A percentile compares a stretch with the other conserved stretches of the same genome.
Evolutionary conservation across 2,329 filamentous ascomycete species (phyloP).

Genomic region (Nothophoma quercina): DNA sequence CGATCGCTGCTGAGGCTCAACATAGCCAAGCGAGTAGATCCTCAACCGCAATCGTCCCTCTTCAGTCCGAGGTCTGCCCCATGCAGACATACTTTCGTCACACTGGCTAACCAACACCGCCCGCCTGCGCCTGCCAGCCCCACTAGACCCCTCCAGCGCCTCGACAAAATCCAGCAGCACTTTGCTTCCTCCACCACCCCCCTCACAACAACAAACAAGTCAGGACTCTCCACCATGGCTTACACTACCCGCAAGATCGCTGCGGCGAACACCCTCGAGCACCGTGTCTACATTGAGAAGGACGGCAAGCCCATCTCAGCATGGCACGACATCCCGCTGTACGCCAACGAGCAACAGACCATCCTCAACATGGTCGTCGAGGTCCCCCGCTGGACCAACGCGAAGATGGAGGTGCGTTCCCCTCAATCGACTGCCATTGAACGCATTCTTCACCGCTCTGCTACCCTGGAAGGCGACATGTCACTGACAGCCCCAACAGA

Average conservation of each 20-base stretch:
- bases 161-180: constrained; percentile 54
- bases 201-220: constrained; percentile 29
- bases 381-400: constrained; percentile 99
- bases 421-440: constrained; percentile 16
- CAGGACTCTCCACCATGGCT: constrained; percentile 57
- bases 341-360: constrained; percentile 94
- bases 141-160: constrained; percentile 48
- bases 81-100: constrained; percentile 50
- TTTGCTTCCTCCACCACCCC: constrained; percentile 39
- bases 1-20: constrained; percentile 33
- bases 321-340: constrained; percentile 98
- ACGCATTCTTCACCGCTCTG: background rate
- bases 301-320: constrained; percentile 92
- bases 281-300: constrained; percentile 97
- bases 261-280: constrained; percentile 90
- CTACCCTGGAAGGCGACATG: constrained; percentile 20
- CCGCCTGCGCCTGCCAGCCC: constrained; percentile 44
- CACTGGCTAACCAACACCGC: constrained; percentile 49
- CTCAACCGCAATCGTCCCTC: constrained; percentile 25
- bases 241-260: constrained; percentile 89
- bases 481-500: constrained; percentile 63
- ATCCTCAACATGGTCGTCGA: constrained; percentile 99
- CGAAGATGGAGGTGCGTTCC: constrained; percentile 90
- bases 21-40: constrained; percentile 28
- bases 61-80: constrained; percentile 38